Conservation (phyloP, 208 protist genomes). For the Leishmania arabica region DNA sequence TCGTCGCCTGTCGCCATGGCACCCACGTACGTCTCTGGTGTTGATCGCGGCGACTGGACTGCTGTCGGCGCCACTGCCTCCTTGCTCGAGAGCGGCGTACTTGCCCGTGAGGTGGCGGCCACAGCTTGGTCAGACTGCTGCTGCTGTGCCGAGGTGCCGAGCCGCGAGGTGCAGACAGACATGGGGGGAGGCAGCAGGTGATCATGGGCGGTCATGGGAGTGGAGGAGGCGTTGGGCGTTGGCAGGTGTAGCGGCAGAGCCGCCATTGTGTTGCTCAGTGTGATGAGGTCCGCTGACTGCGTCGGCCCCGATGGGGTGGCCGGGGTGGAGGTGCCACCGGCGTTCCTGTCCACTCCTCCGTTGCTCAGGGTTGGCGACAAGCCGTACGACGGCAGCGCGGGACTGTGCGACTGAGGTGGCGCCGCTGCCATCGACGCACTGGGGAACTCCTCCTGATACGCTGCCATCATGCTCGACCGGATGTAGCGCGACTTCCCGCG, state of each 20-base stretch:
- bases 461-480: conserved; percentile 14
- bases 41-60: conserved; percentile 13
- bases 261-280: conserved; percentile 5
- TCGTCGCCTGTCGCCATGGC: background rate
- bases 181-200: conserved; percentile 21
- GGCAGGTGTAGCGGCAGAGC: background rate
- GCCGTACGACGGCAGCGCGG: background rate
- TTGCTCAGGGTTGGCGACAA: background rate
- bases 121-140: conserved; percentile 1
- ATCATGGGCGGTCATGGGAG: background rate
- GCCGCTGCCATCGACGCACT: background rate
- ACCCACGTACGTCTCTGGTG: background rate
- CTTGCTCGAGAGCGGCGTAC: background rate
- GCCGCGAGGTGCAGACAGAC: background rate
- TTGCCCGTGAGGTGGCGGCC: background rate
- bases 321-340: background rate
- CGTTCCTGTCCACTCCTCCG: background rate
- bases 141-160: conserved; percentile 11
- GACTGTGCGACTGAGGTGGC: background rate
- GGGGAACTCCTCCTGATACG: conserved; percentile 12
- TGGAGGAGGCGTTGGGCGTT: background rate
- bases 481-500: conserved; percentile 21
- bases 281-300: background rate
- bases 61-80: conserved; percentile 2
- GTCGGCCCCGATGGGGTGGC: background rate